Evolutionary conservation across 2,329 filamentous ascomycete species (phyloP).

Genomic region (Pyricularia sp.): DNA sequence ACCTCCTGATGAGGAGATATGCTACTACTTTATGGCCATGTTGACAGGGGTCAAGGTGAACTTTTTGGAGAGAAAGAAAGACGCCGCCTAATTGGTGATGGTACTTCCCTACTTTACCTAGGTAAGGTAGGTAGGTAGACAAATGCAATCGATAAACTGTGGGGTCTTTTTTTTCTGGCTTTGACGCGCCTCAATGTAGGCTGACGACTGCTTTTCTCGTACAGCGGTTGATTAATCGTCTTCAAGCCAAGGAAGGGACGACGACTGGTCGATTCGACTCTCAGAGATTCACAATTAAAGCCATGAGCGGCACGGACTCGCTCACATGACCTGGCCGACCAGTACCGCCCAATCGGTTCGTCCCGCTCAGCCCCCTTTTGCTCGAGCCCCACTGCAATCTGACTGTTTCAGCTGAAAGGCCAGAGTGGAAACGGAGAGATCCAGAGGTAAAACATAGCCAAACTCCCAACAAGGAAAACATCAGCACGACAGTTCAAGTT

Average conservation of each 20-base stretch:
- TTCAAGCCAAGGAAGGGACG: no score
- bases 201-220: no score
- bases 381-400: neutral
- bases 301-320: neutral
- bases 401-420: neutral
- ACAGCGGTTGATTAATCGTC: no score
- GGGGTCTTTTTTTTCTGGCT: no score
- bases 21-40: constrained; percentile 40
- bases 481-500: neutral
- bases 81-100: neutral
- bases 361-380: neutral
- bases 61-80: constrained; percentile 15
- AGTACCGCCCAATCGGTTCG: neutral
- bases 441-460: neutral
- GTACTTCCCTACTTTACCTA: no score
- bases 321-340: neutral
- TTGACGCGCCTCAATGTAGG: no score
- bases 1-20: constrained; percentile 24
- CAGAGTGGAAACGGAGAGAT: neutral
- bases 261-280: no score
- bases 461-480: neutral
- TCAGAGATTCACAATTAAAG: neutral
- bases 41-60: constrained; percentile 30
- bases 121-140: no score
- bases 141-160: neutral